Percentiles rank a stretch among this genome's conserved stretches.
Conservation (phyloP, 2,329 filamentous ascomycete genomes). For the Colletotrichum siamense region DNA sequence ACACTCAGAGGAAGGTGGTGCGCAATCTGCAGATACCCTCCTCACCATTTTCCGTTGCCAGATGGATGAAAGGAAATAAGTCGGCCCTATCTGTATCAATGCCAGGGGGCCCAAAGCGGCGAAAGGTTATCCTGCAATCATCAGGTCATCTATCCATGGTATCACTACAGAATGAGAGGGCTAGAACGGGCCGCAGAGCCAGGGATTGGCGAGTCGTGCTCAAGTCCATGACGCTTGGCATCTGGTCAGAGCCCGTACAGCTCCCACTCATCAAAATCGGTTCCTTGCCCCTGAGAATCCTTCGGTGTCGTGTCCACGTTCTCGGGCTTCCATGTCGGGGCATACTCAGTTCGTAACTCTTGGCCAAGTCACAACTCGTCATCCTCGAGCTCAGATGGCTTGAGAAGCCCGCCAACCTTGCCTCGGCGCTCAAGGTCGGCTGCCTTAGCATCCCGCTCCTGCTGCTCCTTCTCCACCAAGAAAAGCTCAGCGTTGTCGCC, state of each 20-base stretch:
- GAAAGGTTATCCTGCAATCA: slow-evolving; percentile 23
- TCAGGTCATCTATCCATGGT: slow-evolving; percentile 24
- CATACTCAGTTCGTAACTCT: slow-evolving; percentile 69
- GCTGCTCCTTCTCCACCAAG: slow-evolving; percentile 92
- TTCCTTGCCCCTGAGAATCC: slow-evolving; percentile 30
- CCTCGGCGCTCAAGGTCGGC: slow-evolving; percentile 90
- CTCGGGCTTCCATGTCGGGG: slow-evolving; percentile 41
- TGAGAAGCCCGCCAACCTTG: slow-evolving; percentile 94
- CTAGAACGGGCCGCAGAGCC: slow-evolving; percentile 18
- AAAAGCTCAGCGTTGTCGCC: slow-evolving; percentile 95
- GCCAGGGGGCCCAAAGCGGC: slow-evolving; percentile 4
- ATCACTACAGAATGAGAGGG: slow-evolving; percentile 23
- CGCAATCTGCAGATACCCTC: neutral
- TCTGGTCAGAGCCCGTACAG: slow-evolving; percentile 63
- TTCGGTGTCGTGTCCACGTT: slow-evolving; percentile 25
- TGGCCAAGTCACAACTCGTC: slow-evolving; percentile 86
- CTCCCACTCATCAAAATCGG: slow-evolving; percentile 67
- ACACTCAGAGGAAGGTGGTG: neutral
- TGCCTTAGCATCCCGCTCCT: slow-evolving; percentile 82
- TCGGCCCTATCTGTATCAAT: slow-evolving; percentile 8
- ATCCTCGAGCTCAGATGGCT: slow-evolving; percentile 95
- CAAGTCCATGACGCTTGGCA: slow-evolving; percentile 19
- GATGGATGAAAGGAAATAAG: slow-evolving; percentile 19
- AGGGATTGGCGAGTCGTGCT: slow-evolving; percentile 20
- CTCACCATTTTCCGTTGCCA: slow-evolving; percentile 18